phyloP scores from a whole-genome alignment of 176 grass and related monocot species.

The Olyra latifolia region DNA sequence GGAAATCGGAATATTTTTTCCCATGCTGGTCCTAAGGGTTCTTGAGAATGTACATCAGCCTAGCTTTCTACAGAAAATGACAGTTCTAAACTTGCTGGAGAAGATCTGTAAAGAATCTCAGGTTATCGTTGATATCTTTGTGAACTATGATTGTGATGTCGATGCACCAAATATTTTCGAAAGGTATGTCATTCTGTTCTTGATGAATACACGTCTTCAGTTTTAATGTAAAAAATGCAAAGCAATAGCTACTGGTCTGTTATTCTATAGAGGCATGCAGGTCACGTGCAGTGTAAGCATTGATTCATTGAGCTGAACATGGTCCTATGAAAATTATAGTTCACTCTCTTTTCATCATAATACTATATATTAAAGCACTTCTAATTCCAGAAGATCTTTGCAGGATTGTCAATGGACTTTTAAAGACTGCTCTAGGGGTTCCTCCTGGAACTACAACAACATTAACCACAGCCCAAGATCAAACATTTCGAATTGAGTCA shows the following conservation, averaged over 20 bases:
- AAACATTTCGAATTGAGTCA: conserved; percentile 88
- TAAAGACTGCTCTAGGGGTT: conserved; percentile 94
- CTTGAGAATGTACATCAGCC: conserved; percentile 94
- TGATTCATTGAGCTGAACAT: conserved; percentile 8
- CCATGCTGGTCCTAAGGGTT: conserved; percentile 92
- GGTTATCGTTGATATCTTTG: conserved; percentile 91
- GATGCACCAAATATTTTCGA: conserved; percentile 96
- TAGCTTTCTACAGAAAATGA: conserved; percentile 98
- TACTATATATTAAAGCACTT: conserved; percentile 46
- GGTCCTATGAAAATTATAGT: neutral
- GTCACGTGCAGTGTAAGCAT: neutral
- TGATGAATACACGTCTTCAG: conserved; percentile 10
- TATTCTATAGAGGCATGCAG: neutral
- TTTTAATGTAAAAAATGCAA: conserved; percentile 22
- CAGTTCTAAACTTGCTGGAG: conserved; percentile 80
- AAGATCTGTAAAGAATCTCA: conserved; percentile 88
- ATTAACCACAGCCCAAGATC: conserved; percentile 77
- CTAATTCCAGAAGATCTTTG: conserved; percentile 66
- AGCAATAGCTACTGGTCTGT: neutral
- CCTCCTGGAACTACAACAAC: conserved; percentile 79
- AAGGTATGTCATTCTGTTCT: conserved; percentile 56
- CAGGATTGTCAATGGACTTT: conserved; percentile 93
- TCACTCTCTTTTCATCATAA: conserved; percentile 19
- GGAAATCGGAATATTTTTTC: conserved; percentile 98
- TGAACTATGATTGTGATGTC: conserved; percentile 98